Conservation (phyloP, 2,329 filamentous ascomycete species). For the Botrytis elliptica region DNA sequence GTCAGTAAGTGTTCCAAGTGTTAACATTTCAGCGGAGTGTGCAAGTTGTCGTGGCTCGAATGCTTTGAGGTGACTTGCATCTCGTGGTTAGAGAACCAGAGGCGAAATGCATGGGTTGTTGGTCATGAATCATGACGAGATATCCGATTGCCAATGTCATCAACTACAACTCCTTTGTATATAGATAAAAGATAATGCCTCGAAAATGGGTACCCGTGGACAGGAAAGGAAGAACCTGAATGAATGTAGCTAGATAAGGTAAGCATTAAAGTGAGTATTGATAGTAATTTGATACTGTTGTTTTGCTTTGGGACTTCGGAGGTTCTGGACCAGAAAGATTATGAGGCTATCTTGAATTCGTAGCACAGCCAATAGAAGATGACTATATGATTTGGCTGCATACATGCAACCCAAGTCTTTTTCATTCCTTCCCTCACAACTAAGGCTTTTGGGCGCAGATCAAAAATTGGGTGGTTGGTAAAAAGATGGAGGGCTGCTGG, state of each 20-base stretch:
- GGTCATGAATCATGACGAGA: slow-evolving; percentile 14
- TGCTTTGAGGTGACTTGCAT: slow-evolving; percentile 31
- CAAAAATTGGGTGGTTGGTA: slow-evolving; percentile 10
- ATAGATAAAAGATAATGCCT: not conserved
- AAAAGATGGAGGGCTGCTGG: not conserved
- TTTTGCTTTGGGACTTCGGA: not conserved
- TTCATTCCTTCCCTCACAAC: not conserved
- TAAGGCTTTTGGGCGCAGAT: not conserved
- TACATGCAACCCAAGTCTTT: slow-evolving; percentile 15
- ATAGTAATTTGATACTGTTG: not conserved
- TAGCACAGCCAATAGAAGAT: not conserved
- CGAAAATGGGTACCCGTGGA: not conserved
- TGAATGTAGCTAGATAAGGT: not conserved
- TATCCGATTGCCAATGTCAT: slow-evolving; percentile 3
- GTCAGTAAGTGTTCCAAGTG: slow-evolving; percentile 15
- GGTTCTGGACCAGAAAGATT: slow-evolving; percentile 9
- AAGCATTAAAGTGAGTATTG: not conserved
- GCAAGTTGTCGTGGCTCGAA: slow-evolving; percentile 39
- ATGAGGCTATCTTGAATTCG: slow-evolving; percentile 18
- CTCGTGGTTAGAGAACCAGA: slow-evolving; percentile 27
- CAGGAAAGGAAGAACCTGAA: not conserved
- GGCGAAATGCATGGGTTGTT: slow-evolving; percentile 25
- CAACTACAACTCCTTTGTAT: not conserved
- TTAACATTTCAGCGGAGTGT: slow-evolving; percentile 9
- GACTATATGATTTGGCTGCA: not conserved